These are phyloP conservation scores for Linnemannia zychae DNA, from an alignment of 192 early-diverging fungal species.

Conservation along the genomic window DNA sequence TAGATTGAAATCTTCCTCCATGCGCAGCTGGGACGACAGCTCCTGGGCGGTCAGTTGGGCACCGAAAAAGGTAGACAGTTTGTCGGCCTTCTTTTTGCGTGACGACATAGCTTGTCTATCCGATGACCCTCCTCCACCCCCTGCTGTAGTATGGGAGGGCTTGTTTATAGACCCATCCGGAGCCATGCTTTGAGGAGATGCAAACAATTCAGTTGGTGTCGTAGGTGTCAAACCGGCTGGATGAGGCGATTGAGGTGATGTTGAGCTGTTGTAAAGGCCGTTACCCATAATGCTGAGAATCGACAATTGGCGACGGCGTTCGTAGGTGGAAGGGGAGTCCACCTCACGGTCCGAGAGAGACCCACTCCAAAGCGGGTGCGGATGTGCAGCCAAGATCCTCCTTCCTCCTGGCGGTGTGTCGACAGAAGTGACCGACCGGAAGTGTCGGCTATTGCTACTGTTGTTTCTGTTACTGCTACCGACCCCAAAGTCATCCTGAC, in stretches of 20 bases:
- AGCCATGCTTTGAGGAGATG: neutral
- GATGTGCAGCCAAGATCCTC: constrained; percentile 35
- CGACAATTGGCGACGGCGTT: constrained; percentile 34
- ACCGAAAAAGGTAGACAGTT: constrained; percentile 52
- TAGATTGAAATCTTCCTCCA: constrained; percentile 15
- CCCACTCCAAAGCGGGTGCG: constrained; percentile 51
- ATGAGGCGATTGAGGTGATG: neutral
- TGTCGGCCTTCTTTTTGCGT: constrained; percentile 50
- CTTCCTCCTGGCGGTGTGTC: neutral
- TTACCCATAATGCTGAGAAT: constrained; percentile 34
- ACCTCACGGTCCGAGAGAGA: constrained; percentile 46
- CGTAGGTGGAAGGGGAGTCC: constrained; percentile 1
- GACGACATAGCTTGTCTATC: constrained; percentile 34
- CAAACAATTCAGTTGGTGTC: constrained; percentile 16
- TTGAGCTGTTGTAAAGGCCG: neutral
- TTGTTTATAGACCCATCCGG: neutral
- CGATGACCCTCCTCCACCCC: neutral
- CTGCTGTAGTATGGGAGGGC: neutral
- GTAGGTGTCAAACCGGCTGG: constrained; percentile 11
- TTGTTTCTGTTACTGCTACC: neutral
- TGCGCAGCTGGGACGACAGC: constrained; percentile 35
- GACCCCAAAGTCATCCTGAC: neutral
- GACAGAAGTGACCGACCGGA: constrained; percentile 22
- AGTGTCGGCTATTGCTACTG: neutral
- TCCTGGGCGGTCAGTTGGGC: constrained; percentile 35